phyloP scores from a whole-genome alignment of 2,329 filamentous ascomycete species.

The Bisporella sp. region DNA sequence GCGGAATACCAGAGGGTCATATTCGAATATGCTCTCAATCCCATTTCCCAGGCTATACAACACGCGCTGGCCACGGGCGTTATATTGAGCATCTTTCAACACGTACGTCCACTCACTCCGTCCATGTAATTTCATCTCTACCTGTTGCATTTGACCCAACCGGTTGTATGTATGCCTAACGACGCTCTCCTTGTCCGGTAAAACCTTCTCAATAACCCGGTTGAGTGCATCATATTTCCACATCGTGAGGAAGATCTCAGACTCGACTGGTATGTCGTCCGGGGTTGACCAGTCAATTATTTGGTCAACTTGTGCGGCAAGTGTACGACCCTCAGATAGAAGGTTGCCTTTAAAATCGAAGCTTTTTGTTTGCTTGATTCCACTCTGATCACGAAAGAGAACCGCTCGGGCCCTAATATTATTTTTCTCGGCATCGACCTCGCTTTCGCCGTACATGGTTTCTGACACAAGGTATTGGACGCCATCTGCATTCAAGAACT shows the following conservation, averaged over 20 bases:
- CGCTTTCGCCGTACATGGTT: not conserved
- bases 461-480: not conserved
- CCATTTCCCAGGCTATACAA: not conserved
- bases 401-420: not conserved
- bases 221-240: not conserved
- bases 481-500: not conserved
- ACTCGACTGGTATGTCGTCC: not conserved
- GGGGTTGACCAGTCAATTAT: not conserved
- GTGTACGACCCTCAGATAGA: not conserved
- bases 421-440: not conserved
- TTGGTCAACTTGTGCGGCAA: not conserved
- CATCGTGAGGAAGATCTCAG: not conserved
- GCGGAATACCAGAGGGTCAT: not conserved
- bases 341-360: constrained; percentile 4
- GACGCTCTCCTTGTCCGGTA: not conserved
- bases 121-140: not conserved
- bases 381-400: not conserved
- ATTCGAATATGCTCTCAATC: not conserved
- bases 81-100: not conserved
- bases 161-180: not conserved
- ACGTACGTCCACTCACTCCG: not conserved
- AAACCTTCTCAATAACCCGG: not conserved
- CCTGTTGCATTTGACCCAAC: not conserved
- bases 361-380: not conserved
- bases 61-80: not conserved